Evolutionary conservation across 306 rosid genomes (phyloP).

Genomic region (Vigna hirtella): DNA sequence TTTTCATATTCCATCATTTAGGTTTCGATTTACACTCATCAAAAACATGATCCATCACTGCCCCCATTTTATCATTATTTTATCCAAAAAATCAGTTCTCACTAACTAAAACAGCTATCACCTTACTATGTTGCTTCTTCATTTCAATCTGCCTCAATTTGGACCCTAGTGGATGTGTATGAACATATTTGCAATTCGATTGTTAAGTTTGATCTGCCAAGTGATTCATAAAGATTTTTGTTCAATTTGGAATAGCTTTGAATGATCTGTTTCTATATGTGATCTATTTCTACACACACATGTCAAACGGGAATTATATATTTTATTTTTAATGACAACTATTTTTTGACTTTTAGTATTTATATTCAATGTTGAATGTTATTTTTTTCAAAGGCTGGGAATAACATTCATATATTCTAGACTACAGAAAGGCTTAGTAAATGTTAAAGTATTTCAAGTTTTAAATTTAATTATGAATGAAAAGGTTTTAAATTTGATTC

Average conservation of each 20-base stretch:
- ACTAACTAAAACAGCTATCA: neutral
- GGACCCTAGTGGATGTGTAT: slow-evolving; percentile 13
- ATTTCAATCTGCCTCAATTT: neutral
- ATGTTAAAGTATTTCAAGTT: no score
- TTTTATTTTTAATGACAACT: neutral
- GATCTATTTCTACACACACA: neutral
- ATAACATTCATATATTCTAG: no score
- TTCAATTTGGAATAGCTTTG: neutral
- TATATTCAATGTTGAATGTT: neutral
- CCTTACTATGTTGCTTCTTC: neutral
- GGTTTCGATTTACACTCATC: neutral
- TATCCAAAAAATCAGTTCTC: neutral
- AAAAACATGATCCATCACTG: neutral
- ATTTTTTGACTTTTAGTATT: neutral
- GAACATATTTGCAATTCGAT: neutral
- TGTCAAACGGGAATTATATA: neutral
- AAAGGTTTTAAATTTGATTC: no score
- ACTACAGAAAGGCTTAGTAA: no score
- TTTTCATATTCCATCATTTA: slow-evolving; percentile 14
- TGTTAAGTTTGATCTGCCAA: neutral
- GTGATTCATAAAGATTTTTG: neutral
- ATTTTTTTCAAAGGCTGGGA: no score
- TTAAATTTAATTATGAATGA: no score
- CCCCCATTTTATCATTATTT: slow-evolving; percentile 15
- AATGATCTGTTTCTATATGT: neutral